Base-by-base conservation (phyloP, 768 basidiomycete genomes). In the Lepiota venenata region DNA sequence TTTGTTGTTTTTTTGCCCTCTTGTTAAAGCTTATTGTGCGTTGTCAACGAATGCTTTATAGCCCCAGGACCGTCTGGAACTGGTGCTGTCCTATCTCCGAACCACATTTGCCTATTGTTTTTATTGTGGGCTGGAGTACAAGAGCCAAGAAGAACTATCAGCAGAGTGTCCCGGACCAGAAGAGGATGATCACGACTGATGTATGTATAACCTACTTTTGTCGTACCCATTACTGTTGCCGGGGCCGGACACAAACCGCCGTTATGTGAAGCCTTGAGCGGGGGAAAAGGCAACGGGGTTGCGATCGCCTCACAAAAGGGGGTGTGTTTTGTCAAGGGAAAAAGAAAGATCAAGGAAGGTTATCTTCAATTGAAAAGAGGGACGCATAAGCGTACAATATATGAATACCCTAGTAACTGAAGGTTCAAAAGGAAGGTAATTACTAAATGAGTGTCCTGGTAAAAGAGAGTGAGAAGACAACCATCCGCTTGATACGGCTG, bases 81-180 rank as follows among this genome's bases (percentile, higher is more conserved):
- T 86, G 43, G 81, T 91, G 15, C 73, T 93, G 21, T 70, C 80
- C 4, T 91, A 94, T 67, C 78, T 94, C 46, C 86, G 92, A 21
- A 74, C 80, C 37, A 77, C 74, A 56, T 82, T 92, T 66, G 64
- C 74, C 4, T 93, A 93, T 65, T 93, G 92, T 65, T 93, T 92
- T 68, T 93, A 91, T 88, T 94, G 92, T 64, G 92, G 92, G 11
- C 79, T 86, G 11, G 78, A 83, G 60, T 94, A 93, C 63, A 76
- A 79, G 4, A 74, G 76, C 58, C 66, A 70, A 5, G 78, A 79
- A 14, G 87, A 89, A 47, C 71, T 94, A 74, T 70, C 70, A 37
- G 67, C 62, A 36, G 74, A 83, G 52, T 94, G 92, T 67, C 91
- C 91, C 5, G 92, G 92, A 6, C 64, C 73, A 39, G 78, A 80